These are phyloP conservation scores for Serendipita sp. DNA, from an alignment of 768 basidiomycete genomes.

Conservation along the genomic window DNA sequence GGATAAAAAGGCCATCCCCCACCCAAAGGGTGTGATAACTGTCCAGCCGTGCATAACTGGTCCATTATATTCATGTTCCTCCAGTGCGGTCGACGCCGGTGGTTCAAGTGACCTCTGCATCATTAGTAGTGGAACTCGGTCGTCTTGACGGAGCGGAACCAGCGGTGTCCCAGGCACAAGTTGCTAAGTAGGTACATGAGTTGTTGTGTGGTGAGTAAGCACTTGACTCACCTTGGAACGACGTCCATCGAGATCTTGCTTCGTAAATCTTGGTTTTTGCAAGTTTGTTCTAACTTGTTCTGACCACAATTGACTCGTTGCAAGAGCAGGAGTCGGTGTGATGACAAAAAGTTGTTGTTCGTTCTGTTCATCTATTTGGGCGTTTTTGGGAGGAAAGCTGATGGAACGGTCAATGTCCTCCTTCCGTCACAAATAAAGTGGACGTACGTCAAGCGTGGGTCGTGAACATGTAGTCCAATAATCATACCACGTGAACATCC, in stretches of 20 bases:
- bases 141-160: slow-evolving; percentile 51
- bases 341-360: slow-evolving; percentile 21
- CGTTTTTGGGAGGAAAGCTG: slow-evolving; percentile 76
- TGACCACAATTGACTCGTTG: slow-evolving; percentile 63
- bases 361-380: slow-evolving; percentile 24
- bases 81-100: slow-evolving; percentile 14
- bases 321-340: slow-evolving; percentile 41
- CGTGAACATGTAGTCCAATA: slow-evolving; percentile 61
- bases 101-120: slow-evolving; percentile 58
- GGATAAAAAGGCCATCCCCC: slow-evolving; percentile 78
- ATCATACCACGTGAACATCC: slow-evolving; percentile 60
- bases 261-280: slow-evolving; percentile 51
- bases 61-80: slow-evolving; percentile 7
- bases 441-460: slow-evolving; percentile 70
- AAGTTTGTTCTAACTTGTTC: slow-evolving; percentile 33
- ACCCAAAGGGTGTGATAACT: slow-evolving; percentile 70
- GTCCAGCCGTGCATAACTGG: slow-evolving; percentile 67
- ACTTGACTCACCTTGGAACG: slow-evolving; percentile 41
- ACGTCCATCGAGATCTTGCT: slow-evolving; percentile 75
- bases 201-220: neutral
- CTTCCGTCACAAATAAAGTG: neutral
- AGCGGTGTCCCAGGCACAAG: slow-evolving; percentile 64
- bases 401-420: neutral
- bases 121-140: slow-evolving; percentile 68
- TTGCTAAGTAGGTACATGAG: slow-evolving; percentile 28